Evolutionary conservation across 75 land plant species (phyloP).

Genomic region (Selaginella tamariscina): DNA sequence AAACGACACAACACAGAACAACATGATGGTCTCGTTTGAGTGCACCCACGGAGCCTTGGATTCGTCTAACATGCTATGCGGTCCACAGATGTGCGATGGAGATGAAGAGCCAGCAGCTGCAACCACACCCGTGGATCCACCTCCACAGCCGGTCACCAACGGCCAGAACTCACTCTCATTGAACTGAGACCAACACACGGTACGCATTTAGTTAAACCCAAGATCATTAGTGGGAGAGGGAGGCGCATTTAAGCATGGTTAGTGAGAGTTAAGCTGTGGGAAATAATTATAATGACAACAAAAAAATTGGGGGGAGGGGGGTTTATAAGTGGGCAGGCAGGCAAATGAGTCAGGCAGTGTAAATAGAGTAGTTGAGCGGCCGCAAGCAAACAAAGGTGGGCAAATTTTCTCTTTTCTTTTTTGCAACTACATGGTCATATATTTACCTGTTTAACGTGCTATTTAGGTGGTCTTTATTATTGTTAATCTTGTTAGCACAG

Average conservation of each 20-base stretch:
- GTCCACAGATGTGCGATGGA: not conserved
- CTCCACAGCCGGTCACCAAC: not conserved
- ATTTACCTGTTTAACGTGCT: too few relatives aligned
- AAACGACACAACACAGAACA: not conserved
- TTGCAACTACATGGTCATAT: too few relatives aligned
- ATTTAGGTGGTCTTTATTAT: not conserved
- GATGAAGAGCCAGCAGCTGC: not conserved
- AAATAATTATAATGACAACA: not conserved
- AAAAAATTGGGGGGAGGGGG: not conserved
- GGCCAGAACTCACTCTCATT: not conserved
- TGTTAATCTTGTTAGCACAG: not conserved
- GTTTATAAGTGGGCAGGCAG: too few relatives aligned
- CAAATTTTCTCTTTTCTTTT: too few relatives aligned
- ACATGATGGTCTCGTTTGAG: not conserved
- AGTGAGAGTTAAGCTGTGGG: not conserved
- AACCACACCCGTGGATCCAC: not conserved
- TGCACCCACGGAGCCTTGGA: not conserved
- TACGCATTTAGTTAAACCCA: not conserved
- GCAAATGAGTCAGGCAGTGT: conserved; percentile 1
- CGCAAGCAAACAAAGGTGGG: too few relatives aligned
- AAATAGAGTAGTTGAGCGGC: too few relatives aligned
- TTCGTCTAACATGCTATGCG: conserved; percentile 1
- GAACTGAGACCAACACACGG: too few relatives aligned
- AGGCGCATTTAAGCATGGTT: not conserved
- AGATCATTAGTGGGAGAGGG: not conserved